Conservation (phyloP, 2,329 filamentous ascomycete genomes). For the Calonectria hongkongensis region DNA sequence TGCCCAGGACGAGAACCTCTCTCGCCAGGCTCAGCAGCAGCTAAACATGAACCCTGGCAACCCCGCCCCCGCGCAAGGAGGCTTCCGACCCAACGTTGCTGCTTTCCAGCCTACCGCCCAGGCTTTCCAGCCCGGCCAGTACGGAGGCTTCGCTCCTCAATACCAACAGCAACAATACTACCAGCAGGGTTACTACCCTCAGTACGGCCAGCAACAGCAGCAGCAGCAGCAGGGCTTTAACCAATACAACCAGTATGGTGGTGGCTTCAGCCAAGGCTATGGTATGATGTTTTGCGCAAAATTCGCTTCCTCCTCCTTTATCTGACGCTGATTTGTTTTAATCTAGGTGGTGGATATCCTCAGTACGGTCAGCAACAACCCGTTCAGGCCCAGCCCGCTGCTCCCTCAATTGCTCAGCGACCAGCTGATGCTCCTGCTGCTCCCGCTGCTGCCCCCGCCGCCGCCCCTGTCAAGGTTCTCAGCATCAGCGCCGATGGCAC, state of each 20-base stretch:
- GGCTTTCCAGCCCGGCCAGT: constrained; percentile 83
- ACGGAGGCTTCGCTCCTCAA: constrained; percentile 74
- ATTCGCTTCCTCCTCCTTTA: constrained; percentile 10
- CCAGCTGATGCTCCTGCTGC: constrained; percentile 61
- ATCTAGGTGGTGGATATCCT: constrained; percentile 70
- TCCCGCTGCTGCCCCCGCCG: constrained; percentile 67
- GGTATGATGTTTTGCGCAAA: constrained; percentile 48
- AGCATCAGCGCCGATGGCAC: constrained; percentile 79
- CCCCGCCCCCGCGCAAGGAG: constrained; percentile 65
- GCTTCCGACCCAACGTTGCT: constrained; percentile 71
- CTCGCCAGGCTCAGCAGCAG: constrained; percentile 84
- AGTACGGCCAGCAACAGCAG: constrained; percentile 67
- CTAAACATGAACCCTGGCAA: constrained; percentile 81
- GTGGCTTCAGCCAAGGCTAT: constrained; percentile 70
- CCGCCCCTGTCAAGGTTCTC: constrained; percentile 76
- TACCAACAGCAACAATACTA: constrained; percentile 64
- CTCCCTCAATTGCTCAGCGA: constrained; percentile 51
- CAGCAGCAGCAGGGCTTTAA: constrained; percentile 66
- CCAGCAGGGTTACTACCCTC: constrained; percentile 74
- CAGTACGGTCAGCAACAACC: constrained; percentile 71
- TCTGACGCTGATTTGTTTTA: constrained; percentile 41
- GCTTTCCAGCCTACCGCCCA: constrained; percentile 84
- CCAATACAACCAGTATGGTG: constrained; percentile 73
- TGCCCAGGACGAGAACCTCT: constrained; percentile 85
- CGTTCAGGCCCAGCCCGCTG: constrained; percentile 59